These are phyloP conservation scores for Piper betle DNA, from an alignment of 164 flowering plant genomes.

Conservation along the genomic window DNA sequence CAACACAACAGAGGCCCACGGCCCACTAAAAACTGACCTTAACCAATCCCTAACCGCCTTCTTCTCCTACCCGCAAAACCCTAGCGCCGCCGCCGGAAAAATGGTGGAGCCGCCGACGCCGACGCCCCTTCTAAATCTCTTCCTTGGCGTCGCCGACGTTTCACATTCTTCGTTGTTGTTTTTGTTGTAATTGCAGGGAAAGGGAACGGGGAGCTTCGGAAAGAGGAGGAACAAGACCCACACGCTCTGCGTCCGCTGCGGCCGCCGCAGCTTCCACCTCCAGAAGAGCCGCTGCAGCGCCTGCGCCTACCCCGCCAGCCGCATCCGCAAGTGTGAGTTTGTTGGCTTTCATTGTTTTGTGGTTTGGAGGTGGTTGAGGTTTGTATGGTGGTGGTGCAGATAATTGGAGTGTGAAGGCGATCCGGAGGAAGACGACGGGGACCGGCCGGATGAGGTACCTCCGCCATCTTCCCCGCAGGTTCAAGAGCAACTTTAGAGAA, in stretches of 20 bases:
- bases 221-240: conserved; percentile 98
- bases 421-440: conserved; percentile 27
- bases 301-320: conserved; percentile 69
- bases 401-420: conserved; percentile 29
- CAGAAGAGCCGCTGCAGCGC: conserved; percentile 93
- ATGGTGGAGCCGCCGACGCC: too few species aligned
- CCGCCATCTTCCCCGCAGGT: conserved; percentile 20
- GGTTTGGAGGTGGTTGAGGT: neutral
- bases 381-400: conserved; percentile 6
- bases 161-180: too few species aligned
- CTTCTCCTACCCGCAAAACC: too few species aligned
- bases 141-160: too few species aligned
- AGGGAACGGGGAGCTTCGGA: conserved; percentile 90
- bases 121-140: too few species aligned
- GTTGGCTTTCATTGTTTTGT: neutral
- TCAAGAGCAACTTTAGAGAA: conserved; percentile 29
- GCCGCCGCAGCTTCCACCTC: conserved; percentile 86
- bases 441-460: conserved; percentile 27
- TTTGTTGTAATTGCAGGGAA: conserved; percentile 27
- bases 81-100: too few species aligned
- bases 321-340: conserved; percentile 54
- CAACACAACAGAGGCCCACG: too few species aligned
- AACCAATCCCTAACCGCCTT: too few species aligned
- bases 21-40: too few species aligned
- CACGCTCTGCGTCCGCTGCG: conserved; percentile 82